These are phyloP conservation scores for Candolleomyces aberdarensis DNA, from an alignment of 768 basidiomycete genomes.

Conservation along the genomic window DNA sequence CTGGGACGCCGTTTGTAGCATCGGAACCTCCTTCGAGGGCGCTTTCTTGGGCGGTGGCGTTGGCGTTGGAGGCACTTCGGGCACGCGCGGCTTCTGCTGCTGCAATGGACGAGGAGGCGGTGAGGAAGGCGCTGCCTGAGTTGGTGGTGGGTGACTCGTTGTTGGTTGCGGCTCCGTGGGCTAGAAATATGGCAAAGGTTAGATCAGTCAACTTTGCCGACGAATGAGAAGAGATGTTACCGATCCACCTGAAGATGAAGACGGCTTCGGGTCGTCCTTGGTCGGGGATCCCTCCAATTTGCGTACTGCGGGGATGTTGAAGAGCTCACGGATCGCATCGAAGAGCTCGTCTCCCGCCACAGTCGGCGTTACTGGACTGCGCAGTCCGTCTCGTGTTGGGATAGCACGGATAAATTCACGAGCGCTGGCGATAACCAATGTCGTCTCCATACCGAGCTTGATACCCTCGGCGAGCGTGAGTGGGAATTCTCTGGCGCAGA, in stretches of 20 bases:
- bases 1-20: neutral
- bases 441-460: conserved; percentile 54
- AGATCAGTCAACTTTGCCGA: conserved; percentile 14
- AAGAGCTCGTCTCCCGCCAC: conserved; percentile 28
- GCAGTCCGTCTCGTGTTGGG: conserved; percentile 24
- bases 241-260: conserved; percentile 32
- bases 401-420: conserved; percentile 46
- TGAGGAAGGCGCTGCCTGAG: neutral
- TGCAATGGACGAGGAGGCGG: conserved; percentile 5
- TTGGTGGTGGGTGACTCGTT: neutral
- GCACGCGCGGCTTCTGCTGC: conserved; percentile 11
- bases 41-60: conserved; percentile 4
- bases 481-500: conserved; percentile 51
- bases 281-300: conserved; percentile 2
- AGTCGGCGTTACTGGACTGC: conserved; percentile 34
- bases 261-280: conserved; percentile 5
- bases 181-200: conserved; percentile 7
- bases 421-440: conserved; percentile 47
- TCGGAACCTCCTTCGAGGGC: neutral
- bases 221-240: conserved; percentile 18
- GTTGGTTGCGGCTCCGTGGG: neutral
- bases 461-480: conserved; percentile 52
- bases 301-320: conserved; percentile 20
- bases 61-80: conserved; percentile 2
- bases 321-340: conserved; percentile 32